A percentile compares a stretch with the other conserved stretches of the same genome.
Evolutionary conservation across 2,329 filamentous ascomycete genomes (phyloP).

Genomic region (Tolypocladium inflatum): DNA sequence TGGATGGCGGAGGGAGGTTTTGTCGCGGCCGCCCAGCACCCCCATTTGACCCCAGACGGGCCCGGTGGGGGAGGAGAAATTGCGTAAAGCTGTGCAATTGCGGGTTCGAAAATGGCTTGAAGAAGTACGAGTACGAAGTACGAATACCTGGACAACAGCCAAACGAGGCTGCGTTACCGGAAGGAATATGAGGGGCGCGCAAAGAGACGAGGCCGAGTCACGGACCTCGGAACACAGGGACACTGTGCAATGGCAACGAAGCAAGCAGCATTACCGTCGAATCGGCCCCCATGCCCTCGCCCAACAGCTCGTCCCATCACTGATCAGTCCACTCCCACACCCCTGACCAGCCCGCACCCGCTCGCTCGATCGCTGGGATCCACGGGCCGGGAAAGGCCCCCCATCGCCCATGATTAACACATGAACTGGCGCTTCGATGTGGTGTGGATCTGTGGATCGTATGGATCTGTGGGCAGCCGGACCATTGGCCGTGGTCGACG

Average conservation of each 20-base stretch:
- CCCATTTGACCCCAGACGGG: background rate
- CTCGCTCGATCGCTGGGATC: background rate
- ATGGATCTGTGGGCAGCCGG: conserved; percentile 1
- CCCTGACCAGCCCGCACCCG: background rate
- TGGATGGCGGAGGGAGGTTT: background rate
- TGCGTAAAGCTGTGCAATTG: background rate
- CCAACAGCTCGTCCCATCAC: background rate
- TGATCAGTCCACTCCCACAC: background rate
- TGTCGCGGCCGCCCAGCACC: too few species aligned
- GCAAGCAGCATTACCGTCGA: background rate
- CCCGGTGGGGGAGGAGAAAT: background rate
- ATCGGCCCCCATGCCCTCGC: background rate
- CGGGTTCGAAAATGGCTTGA: background rate
- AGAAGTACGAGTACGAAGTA: too few species aligned
- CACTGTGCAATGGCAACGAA: background rate
- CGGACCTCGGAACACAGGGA: background rate
- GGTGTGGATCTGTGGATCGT: background rate
- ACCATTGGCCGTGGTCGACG: background rate
- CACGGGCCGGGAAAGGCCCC: background rate
- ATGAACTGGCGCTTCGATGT: background rate
- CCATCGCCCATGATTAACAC: background rate
- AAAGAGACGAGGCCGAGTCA: background rate
- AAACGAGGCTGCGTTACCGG: background rate
- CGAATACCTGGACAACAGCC: too few species aligned
- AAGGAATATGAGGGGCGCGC: background rate